phyloP scores from a whole-genome alignment of 306 rosid species.

The Vigna hirtella region DNA sequence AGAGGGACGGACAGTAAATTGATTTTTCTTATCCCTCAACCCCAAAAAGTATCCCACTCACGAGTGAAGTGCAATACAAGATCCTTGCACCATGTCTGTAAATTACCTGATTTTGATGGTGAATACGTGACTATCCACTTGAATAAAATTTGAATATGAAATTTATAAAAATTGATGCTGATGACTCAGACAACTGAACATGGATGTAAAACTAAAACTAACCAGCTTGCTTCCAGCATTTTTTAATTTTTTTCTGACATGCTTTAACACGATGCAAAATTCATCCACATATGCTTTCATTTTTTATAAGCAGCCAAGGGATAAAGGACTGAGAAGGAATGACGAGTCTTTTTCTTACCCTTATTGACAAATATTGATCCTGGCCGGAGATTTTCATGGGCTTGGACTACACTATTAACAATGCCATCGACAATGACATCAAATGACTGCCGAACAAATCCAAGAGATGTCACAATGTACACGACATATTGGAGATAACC shows the following conservation, averaged over 20 bases:
- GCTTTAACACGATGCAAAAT: slow-evolving; percentile 30
- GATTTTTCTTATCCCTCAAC: background rate
- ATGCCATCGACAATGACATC: slow-evolving; percentile 92
- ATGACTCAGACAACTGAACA: background rate
- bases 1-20: background rate
- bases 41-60: background rate
- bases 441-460: slow-evolving; percentile 94
- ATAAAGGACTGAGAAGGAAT: slow-evolving; percentile 31
- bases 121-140: background rate
- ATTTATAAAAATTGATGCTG: slow-evolving; percentile 1
- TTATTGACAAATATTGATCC: slow-evolving; percentile 84
- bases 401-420: slow-evolving; percentile 77
- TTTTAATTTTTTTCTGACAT: slow-evolving; percentile 32
- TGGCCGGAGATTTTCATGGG: slow-evolving; percentile 87
- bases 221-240: slow-evolving; percentile 24
- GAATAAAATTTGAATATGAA: background rate
- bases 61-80: background rate
- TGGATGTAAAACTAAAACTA: background rate
- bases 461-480: slow-evolving; percentile 90
- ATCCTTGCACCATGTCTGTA: background rate
- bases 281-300: background rate
- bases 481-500: slow-evolving; percentile 94
- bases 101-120: background rate
- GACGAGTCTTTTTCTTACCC: slow-evolving; percentile 57
- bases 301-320: slow-evolving; percentile 4